Conservation (phyloP, 345 rosid genomes). For the Citrus cavaleriei region DNA sequence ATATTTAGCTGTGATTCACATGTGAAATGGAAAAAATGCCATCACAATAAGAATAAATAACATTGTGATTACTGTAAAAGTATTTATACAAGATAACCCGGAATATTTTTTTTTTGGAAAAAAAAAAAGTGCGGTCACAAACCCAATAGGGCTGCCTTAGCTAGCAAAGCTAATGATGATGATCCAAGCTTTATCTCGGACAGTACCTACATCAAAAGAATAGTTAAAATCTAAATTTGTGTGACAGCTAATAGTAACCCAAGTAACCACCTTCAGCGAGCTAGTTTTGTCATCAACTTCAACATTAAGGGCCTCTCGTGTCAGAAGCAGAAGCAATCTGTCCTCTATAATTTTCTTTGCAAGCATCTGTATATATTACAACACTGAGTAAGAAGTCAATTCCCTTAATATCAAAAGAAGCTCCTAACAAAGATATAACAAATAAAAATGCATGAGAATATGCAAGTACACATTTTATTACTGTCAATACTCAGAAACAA, state of each 20-base stretch:
- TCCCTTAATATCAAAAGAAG: constrained; percentile 12
- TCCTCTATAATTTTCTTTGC: constrained; percentile 87
- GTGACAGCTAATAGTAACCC: constrained; percentile 6
- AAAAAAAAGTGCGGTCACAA: constrained; percentile 26
- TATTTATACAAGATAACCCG: neutral
- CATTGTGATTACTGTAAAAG: neutral
- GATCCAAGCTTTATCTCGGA: constrained; percentile 80
- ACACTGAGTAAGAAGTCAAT: constrained; percentile 10
- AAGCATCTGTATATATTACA: constrained; percentile 57
- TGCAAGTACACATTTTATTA: constrained; percentile 1
- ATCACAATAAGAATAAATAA: constrained; percentile 12
- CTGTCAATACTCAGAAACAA: neutral
- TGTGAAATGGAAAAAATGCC: constrained; percentile 7
- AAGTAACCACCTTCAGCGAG: constrained; percentile 52
- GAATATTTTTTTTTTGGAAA: neutral
- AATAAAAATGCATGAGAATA: neutral
- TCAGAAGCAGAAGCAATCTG: constrained; percentile 68
- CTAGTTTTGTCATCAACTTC: constrained; percentile 41
- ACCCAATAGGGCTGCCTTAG: constrained; percentile 84
- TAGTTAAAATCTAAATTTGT: constrained; percentile 7
- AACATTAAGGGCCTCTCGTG: constrained; percentile 48
- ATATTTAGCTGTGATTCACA: constrained; percentile 65
- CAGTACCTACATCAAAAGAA: constrained; percentile 45
- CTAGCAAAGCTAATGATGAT: constrained; percentile 75
- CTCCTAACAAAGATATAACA: constrained; percentile 4